Base-by-base conservation (phyloP, 2,329 filamentous ascomycete genomes). In the Aureobasidium musti region DNA sequence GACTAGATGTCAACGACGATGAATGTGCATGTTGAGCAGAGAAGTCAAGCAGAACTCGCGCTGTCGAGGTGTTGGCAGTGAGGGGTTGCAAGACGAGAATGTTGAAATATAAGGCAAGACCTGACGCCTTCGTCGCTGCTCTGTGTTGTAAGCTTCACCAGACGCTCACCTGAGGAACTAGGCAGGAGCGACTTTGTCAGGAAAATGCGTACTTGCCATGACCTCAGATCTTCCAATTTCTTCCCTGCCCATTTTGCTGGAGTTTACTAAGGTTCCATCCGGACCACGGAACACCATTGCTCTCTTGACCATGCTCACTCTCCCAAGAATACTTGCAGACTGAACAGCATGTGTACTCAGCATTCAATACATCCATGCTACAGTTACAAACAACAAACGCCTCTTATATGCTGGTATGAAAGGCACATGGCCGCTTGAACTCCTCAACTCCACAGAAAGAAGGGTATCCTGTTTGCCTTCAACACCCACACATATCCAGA, bases 401-500 rank as follows among this genome's bases (percentile, higher is more conserved):
- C 41, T 63, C 21, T 23, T 19, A 52, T 39, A 63, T 47, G 59
- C 59, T 39, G 43, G 47, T 17, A 26, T 26, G 26, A 49, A 21
- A 30, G 57, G 30, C 43, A 49, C 14, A 37, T n/a, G 30, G 19
- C 26, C 41, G n/a, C 28, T n/a, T 4, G 3, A 13, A 61, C 39
- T 28, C 49, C 37, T 35, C 19, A 65, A 65, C 49, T 54, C 63
- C 49, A 19, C 19, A 17, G 35, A 56, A 47, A 17, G 56, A 53
- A 54, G 63, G 63, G 63, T 65, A 65, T 65, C 63, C 23, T 56
- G n/a, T 47, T 37, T 45, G 41, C 50, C 63, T 21, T 63, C 26
- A 23, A 45, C 21, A 43, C 23, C 60, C 35, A 35, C 23, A 49
- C 59, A 52, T 14, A 43, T 11, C 8, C 11, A 33, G 26, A 64